These are phyloP conservation scores for Pseudogymnoascus sp. DNA, from an alignment of 2,329 filamentous ascomycete species.

Conservation along the genomic window DNA sequence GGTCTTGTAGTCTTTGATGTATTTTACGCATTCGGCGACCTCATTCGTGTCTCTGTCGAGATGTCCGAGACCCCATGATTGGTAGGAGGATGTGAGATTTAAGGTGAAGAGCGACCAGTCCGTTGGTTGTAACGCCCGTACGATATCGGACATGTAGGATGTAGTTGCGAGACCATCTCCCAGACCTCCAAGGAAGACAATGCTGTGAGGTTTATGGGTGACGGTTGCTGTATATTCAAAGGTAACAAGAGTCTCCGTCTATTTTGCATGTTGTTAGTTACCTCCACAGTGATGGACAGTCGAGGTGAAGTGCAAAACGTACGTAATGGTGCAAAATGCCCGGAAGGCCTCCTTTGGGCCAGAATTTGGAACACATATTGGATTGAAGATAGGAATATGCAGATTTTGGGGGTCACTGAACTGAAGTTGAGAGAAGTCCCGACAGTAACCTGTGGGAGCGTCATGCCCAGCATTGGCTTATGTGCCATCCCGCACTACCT, in stretches of 20 bases:
- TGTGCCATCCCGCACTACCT: not conserved
- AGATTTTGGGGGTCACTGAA: not conserved
- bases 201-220: constrained; percentile 34
- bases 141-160: constrained; percentile 40
- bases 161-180: constrained; percentile 44
- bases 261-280: constrained; percentile 10
- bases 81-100: constrained; percentile 35
- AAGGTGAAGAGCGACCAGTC: constrained; percentile 33
- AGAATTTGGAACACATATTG: constrained; percentile 28
- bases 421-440: not conserved
- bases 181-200: constrained; percentile 47
- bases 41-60: constrained; percentile 33
- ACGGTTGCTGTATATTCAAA: constrained; percentile 33
- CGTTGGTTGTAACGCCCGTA: constrained; percentile 31
- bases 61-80: constrained; percentile 32
- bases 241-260: constrained; percentile 33
- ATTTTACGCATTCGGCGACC: constrained; percentile 27
- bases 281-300: not conserved
- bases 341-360: constrained; percentile 29
- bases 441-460: not conserved
- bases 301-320: constrained; percentile 12
- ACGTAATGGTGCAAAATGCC: constrained; percentile 32
- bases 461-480: not conserved
- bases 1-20: constrained; percentile 30
- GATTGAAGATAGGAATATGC: not conserved